phyloP scores from a whole-genome alignment of 2,329 filamentous ascomycete genomes.

The Chaetomiaceae sp. region DNA sequence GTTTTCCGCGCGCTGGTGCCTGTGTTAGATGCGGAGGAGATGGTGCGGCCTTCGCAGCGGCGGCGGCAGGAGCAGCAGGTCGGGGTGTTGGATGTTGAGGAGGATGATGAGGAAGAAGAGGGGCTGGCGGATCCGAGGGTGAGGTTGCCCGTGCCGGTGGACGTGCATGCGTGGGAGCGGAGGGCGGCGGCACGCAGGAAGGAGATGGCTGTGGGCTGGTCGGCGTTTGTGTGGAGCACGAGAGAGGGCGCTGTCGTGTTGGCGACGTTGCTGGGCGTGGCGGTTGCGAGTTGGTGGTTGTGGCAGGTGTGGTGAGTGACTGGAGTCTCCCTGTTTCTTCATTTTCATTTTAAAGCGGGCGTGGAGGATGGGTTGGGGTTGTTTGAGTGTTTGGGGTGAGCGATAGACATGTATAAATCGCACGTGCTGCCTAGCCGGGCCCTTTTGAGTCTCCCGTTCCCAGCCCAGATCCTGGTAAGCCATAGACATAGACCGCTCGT shows the following conservation, averaged over 20 bases:
- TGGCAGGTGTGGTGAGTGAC: constrained; percentile 23
- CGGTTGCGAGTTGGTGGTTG: constrained; percentile 44
- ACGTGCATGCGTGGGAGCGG: constrained; percentile 51
- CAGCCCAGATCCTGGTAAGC: no score
- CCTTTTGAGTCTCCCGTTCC: no score
- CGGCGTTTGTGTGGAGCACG: constrained; percentile 52
- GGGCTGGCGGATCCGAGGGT: constrained; percentile 37
- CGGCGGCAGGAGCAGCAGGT: background rate
- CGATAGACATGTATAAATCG: no score
- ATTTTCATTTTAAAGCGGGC: no score
- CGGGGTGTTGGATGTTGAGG: background rate
- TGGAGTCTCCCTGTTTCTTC: no score
- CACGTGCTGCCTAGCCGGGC: no score
- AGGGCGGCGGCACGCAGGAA: constrained; percentile 42
- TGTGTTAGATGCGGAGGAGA: constrained; percentile 41
- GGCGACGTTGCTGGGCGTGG: constrained; percentile 38
- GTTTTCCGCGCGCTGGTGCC: constrained; percentile 66
- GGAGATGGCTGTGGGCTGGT: constrained; percentile 49
- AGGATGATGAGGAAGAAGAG: background rate
- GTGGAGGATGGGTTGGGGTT: no score
- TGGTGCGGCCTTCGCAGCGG: constrained; percentile 31
- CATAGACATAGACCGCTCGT: no score
- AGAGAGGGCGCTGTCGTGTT: constrained; percentile 45
- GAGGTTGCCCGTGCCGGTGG: constrained; percentile 47
- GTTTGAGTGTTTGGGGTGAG: no score